phyloP scores from a whole-genome alignment of 352 stramenopile species.

The Plasmopara muralis region DNA sequence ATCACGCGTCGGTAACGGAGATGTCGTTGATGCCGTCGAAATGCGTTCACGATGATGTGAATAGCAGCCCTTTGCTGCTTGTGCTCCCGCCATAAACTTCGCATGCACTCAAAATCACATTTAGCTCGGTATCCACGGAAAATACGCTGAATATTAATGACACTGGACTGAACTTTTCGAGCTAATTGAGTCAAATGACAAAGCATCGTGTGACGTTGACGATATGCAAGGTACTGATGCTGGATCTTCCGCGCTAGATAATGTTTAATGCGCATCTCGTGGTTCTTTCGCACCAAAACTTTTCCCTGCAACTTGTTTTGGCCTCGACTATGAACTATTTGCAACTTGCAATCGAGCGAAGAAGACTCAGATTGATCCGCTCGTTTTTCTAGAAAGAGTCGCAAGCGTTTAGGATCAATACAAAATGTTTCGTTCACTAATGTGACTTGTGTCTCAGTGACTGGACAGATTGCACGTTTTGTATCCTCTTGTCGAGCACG shows the following conservation, averaged over 20 bases:
- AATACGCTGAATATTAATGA: conserved; percentile 48
- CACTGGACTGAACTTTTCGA: conserved; percentile 18
- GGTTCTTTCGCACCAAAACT: conserved; percentile 38
- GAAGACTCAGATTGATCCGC: conserved; percentile 20
- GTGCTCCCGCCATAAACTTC: conserved; percentile 19
- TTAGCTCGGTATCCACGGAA: conserved; percentile 45
- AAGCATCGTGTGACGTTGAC: conserved; percentile 26
- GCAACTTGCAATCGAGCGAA: conserved; percentile 28
- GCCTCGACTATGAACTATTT: conserved; percentile 17
- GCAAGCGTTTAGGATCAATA: conserved; percentile 32
- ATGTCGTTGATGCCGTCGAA: conserved; percentile 38
- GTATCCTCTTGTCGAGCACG: conserved; percentile 49
- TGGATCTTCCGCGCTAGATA: conserved; percentile 47
- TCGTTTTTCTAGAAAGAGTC: conserved; percentile 30
- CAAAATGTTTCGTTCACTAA: conserved; percentile 7
- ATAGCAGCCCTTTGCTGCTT: conserved; percentile 21
- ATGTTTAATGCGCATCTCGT: conserved; percentile 33
- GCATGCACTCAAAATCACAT: conserved; percentile 21
- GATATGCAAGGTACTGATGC: conserved; percentile 40
- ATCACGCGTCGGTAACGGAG: conserved; percentile 41
- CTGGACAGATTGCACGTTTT: conserved; percentile 3
- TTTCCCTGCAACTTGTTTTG: conserved; percentile 36
- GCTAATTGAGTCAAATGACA: conserved; percentile 34
- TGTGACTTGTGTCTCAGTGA: neutral
- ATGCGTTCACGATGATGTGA: conserved; percentile 36